phyloP scores from a whole-genome alignment of 2,329 filamentous ascomycete genomes.

The Epichloe bromicola region DNA sequence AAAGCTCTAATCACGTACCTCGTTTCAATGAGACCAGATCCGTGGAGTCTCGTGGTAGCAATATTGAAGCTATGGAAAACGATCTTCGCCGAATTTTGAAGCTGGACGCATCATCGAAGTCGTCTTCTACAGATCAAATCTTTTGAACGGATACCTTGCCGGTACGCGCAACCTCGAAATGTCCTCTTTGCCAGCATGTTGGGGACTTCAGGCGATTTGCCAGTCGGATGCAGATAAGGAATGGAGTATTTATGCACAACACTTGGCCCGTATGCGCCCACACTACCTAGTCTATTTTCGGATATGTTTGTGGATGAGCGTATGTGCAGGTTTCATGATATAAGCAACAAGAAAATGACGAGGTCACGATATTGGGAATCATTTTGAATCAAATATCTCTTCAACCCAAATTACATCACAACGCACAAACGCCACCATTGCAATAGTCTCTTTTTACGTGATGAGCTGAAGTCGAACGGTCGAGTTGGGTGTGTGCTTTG shows the following conservation, averaged over 20 bases:
- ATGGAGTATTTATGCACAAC: neutral
- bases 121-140: constrained; percentile 9
- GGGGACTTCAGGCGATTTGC: neutral
- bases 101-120: constrained; percentile 19
- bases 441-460: neutral
- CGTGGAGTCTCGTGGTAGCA: constrained; percentile 9
- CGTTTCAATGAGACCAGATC: neutral
- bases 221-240: neutral
- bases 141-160: constrained; percentile 1
- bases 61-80: constrained; percentile 38
- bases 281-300: neutral
- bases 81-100: constrained; percentile 41
- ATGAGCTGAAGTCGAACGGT: neutral
- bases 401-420: constrained; percentile 9
- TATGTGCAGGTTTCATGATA: constrained; percentile 3
- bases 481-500: neutral
- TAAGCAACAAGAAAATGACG: neutral
- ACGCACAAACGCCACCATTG: constrained; percentile 4
- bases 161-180: neutral
- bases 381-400: constrained; percentile 11
- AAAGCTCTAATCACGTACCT: neutral
- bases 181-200: neutral
- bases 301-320: neutral
- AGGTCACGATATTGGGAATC: constrained; percentile 7
- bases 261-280: neutral